Evolutionary conservation across 129 eudicot genomes (phyloP).

Genomic region (Pittosporum tobira): DNA sequence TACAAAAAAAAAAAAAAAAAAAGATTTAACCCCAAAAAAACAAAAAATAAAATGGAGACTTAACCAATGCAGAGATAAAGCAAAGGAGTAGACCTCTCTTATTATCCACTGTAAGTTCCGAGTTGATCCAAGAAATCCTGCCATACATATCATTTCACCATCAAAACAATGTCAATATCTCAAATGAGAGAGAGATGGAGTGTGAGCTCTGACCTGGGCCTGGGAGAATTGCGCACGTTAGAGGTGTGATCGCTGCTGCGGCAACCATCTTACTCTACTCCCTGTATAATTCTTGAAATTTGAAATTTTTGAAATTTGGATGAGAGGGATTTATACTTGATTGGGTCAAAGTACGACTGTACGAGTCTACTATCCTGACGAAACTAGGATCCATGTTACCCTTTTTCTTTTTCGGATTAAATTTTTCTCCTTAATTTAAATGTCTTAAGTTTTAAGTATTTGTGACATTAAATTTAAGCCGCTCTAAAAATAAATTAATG

Average conservation of each 20-base stretch:
- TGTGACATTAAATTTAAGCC: no score
- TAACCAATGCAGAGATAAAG: not conserved
- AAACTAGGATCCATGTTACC: no score
- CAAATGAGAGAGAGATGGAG: not conserved
- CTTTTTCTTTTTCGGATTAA: no score
- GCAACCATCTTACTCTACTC: conserved; percentile 19
- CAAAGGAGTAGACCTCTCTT: conserved; percentile 27
- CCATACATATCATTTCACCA: not conserved
- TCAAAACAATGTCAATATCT: not conserved
- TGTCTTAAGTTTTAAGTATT: no score
- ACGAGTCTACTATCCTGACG: no score
- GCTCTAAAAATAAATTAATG: no score
- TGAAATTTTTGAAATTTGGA: not conserved
- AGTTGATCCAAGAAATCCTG: conserved; percentile 33
- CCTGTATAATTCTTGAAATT: conserved; percentile 8
- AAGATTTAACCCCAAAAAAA: not conserved
- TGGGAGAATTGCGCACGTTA: conserved; percentile 28
- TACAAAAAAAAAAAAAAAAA: no score
- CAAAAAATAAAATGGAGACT: not conserved
- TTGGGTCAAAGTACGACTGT: no score
- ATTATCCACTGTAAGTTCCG: conserved; percentile 29
- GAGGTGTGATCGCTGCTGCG: conserved; percentile 17
- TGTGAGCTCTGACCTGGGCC: conserved; percentile 18
- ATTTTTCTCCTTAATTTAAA: no score
- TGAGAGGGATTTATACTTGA: no score